These are phyloP conservation scores for Vicia faba DNA, from an alignment of 306 rosid species.

Conservation along the genomic window DNA sequence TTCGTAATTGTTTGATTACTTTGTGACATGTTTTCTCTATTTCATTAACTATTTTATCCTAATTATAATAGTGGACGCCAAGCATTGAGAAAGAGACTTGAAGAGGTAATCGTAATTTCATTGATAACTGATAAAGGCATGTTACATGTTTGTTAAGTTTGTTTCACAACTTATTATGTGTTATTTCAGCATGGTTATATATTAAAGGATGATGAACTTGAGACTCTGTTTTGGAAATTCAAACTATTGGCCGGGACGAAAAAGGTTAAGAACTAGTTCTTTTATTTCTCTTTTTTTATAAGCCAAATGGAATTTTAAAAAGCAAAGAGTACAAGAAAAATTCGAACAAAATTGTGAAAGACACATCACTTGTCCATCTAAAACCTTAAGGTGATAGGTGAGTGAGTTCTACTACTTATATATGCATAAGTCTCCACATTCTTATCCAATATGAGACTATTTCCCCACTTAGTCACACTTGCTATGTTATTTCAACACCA, in stretches of 20 bases:
- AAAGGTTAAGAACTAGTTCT: slow-evolving; percentile 51
- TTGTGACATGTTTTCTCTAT: neutral
- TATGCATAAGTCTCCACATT: too few species aligned
- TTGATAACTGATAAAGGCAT: neutral
- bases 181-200: slow-evolving; percentile 74
- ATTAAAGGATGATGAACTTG: slow-evolving; percentile 57
- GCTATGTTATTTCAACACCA: too few species aligned
- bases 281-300: neutral
- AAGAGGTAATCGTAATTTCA: slow-evolving; percentile 56
- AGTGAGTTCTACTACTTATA: too few species aligned
- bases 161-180: neutral
- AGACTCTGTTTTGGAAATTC: slow-evolving; percentile 65
- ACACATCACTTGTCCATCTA: too few species aligned
- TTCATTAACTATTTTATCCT: neutral
- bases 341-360: too few species aligned
- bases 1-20: neutral
- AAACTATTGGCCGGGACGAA: slow-evolving; percentile 79
- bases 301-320: too few species aligned
- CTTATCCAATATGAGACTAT: too few species aligned
- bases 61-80: slow-evolving; percentile 77
- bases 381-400: too few species aligned
- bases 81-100: slow-evolving; percentile 68
- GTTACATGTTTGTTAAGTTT: neutral
- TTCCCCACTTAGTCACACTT: too few species aligned
- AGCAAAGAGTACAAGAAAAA: too few species aligned